phyloP scores from a whole-genome alignment of 305 asterid genomes.

The Andrographis paniculata region DNA sequence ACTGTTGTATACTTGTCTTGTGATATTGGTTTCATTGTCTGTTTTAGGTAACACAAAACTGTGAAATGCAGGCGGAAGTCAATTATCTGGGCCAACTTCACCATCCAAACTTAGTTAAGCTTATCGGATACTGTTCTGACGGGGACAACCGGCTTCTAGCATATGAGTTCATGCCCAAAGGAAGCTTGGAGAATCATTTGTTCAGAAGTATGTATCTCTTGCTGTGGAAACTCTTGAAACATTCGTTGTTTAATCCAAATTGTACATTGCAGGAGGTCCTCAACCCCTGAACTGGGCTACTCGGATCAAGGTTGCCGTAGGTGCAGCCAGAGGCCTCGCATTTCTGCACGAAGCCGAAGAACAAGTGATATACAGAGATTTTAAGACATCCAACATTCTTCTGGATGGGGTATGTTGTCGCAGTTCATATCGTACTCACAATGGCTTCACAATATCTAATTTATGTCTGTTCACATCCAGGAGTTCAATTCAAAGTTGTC shows the following conservation, averaged over 20 bases:
- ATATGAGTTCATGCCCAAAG: constrained; percentile 56
- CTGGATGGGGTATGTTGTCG: constrained; percentile 22
- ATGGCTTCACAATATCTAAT: no score
- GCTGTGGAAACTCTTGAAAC: not conserved
- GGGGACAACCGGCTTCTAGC: constrained; percentile 47
- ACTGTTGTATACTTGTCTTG: constrained; percentile 16
- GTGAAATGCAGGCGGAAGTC: constrained; percentile 38
- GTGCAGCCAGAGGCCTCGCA: constrained; percentile 24
- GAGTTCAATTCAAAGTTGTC: constrained; percentile 27
- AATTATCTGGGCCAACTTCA: constrained; percentile 45
- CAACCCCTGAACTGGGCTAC: constrained; percentile 24
- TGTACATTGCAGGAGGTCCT: constrained; percentile 2
- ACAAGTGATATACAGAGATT: constrained; percentile 18
- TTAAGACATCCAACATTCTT: constrained; percentile 14
- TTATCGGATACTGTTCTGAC: constrained; percentile 47
- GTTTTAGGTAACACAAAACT: no score
- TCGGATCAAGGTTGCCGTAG: constrained; percentile 25
- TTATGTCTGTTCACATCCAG: constrained; percentile 4
- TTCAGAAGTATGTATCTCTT: constrained; percentile 30
- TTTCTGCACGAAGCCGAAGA: constrained; percentile 22
- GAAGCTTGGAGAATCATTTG: constrained; percentile 46
- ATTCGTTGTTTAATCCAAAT: not conserved
- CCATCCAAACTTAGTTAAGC: constrained; percentile 53
- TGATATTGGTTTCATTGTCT: not conserved
- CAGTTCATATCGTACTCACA: not conserved